phyloP scores from a whole-genome alignment of 2,329 filamentous ascomycete genomes.

The Arthrinium puccinioides region DNA sequence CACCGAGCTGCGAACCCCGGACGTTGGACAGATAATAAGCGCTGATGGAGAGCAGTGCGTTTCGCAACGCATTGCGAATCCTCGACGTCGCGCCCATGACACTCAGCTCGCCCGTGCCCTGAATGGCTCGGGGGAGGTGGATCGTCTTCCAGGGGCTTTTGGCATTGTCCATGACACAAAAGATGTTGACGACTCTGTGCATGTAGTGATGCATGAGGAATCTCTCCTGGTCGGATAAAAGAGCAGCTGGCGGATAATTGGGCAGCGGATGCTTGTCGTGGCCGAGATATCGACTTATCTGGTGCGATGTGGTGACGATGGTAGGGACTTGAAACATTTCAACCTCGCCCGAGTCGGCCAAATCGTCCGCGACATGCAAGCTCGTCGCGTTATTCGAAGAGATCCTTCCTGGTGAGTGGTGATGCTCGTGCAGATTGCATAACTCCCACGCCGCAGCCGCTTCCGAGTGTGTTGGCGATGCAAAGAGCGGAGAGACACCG shows the following conservation, averaged over 20 bases:
- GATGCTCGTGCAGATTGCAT: no score
- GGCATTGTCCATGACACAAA: conserved; percentile 18
- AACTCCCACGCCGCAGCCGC: no score
- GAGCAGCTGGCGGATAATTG: not conserved
- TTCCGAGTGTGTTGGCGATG: no score
- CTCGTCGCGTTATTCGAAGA: no score
- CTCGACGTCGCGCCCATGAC: conserved; percentile 12
- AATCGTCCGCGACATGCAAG: no score
- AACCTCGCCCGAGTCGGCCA: no score
- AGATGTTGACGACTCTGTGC: conserved; percentile 15
- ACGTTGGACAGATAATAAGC: conserved; percentile 17
- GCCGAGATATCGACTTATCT: no score
- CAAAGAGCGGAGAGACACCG: no score
- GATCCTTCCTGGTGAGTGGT: no score
- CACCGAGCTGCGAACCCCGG: conserved; percentile 3
- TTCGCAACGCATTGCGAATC: conserved; percentile 14
- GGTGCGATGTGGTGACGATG: no score
- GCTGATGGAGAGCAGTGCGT: conserved; percentile 17
- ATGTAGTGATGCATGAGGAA: conserved; percentile 18
- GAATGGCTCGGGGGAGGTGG: conserved; percentile 15
- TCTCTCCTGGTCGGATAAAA: conserved; percentile 8
- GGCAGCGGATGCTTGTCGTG: no score
- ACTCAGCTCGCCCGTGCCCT: conserved; percentile 16
- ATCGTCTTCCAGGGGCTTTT: conserved; percentile 21
- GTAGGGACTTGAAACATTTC: no score